Conservation (phyloP, 257 asterid genomes). For the Misopates orontium region DNA sequence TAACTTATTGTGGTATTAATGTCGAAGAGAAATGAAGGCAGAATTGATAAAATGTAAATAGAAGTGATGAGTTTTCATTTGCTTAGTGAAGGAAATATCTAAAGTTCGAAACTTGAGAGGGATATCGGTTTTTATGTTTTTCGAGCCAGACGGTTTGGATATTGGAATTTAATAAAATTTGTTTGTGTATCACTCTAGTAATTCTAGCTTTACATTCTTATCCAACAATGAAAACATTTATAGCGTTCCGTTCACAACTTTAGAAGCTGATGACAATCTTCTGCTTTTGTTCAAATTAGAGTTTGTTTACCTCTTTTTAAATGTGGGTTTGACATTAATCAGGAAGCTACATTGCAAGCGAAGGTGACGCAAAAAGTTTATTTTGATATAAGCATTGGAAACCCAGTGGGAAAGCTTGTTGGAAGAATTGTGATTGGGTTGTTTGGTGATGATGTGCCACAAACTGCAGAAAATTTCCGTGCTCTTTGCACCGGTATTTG, state of each 20-base stretch:
- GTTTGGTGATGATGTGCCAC: conserved; percentile 94
- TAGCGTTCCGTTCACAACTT: background rate
- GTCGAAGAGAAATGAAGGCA: background rate
- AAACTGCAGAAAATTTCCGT: conserved; percentile 93
- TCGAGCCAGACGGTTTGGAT: too few species aligned
- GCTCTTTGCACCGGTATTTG: conserved; percentile 81
- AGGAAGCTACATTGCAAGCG: conserved; percentile 73
- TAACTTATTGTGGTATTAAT: background rate
- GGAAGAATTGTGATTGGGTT: conserved; percentile 94
- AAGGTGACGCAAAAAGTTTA: conserved; percentile 89
- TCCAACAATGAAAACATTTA: conserved; percentile 7
- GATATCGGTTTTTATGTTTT: background rate
- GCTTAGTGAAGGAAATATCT: conserved; percentile 3
- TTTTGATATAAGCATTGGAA: conserved; percentile 88
- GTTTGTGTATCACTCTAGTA: too few species aligned
- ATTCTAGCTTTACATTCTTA: background rate
- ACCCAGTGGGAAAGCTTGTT: conserved; percentile 83
- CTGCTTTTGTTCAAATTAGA: conserved; percentile 1
- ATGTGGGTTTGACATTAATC: conserved; percentile 26
- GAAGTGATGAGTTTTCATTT: background rate
- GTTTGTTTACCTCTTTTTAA: background rate
- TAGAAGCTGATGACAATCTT: background rate
- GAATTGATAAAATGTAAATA: too few species aligned
- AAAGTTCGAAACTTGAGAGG: background rate
- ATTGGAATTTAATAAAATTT: too few species aligned